Evolutionary conservation across 768 basidiomycete species (phyloP).

Genomic region (Cytidiella melzeri): DNA sequence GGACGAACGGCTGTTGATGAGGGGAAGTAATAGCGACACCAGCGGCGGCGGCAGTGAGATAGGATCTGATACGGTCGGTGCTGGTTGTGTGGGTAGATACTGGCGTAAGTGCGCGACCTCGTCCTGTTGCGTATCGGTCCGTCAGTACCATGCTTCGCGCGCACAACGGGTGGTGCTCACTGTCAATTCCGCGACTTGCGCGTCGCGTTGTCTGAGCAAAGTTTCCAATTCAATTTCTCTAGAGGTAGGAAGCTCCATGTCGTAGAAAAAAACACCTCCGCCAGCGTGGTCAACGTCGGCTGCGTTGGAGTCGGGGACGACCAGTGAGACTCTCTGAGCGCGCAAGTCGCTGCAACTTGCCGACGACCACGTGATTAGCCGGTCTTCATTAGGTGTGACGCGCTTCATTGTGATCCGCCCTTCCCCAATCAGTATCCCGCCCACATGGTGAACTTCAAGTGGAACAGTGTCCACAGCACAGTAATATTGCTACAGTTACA

Average conservation of each 20-base stretch:
- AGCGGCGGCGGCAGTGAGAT: constrained; percentile 68
- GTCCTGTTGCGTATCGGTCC: constrained; percentile 41
- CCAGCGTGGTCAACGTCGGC: background rate
- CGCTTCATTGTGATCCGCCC: no score
- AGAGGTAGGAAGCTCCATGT: constrained; percentile 66
- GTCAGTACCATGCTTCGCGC: constrained; percentile 8
- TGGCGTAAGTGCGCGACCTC: constrained; percentile 67
- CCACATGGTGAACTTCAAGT: no score
- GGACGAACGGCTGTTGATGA: constrained; percentile 42
- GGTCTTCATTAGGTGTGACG: no score
- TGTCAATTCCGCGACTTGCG: constrained; percentile 62
- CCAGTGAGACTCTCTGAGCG: constrained; percentile 1
- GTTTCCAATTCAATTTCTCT: constrained; percentile 81
- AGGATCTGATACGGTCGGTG: constrained; percentile 51
- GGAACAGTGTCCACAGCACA: no score
- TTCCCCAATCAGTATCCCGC: no score
- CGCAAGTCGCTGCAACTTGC: constrained; percentile 8
- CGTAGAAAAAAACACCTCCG: background rate
- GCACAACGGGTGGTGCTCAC: constrained; percentile 38
- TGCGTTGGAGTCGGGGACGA: constrained; percentile 4
- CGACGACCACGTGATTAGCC: constrained; percentile 12
- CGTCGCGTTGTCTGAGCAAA: constrained; percentile 68
- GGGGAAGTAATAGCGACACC: constrained; percentile 62
- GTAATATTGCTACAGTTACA: no score
- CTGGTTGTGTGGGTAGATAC: constrained; percentile 55